Evolutionary conservation across 23 red algal genomes (phyloP).

Genomic region (Rhodosorus marinus): DNA sequence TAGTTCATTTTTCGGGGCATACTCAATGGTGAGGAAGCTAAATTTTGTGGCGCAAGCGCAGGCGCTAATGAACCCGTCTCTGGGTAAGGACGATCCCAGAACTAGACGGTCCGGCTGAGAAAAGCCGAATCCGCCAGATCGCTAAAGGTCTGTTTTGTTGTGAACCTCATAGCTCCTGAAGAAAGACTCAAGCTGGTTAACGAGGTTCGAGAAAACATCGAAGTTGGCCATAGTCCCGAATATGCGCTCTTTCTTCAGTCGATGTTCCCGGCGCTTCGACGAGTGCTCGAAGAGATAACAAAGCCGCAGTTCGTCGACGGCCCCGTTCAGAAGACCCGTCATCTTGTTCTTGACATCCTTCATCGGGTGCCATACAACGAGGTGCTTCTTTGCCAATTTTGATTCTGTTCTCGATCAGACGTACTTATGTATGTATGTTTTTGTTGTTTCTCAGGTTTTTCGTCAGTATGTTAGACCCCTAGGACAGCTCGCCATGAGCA

Average conservation of each 20-base stretch:
- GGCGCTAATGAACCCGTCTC: too few relatives aligned
- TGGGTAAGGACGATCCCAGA: too few relatives aligned
- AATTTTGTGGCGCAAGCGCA: too few relatives aligned
- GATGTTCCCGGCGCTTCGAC: constrained; percentile 50
- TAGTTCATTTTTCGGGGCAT: too few relatives aligned
- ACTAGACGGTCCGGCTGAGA: too few relatives aligned
- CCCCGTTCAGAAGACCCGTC: constrained; percentile 24
- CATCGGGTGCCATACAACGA: constrained; percentile 61
- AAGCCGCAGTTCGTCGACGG: constrained; percentile 49
- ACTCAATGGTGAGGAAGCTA: too few relatives aligned
- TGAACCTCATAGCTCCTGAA: constrained; percentile 19
- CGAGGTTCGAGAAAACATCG: constrained; percentile 56
- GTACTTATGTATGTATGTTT: too few relatives aligned
- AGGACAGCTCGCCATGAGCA: constrained; percentile 24
- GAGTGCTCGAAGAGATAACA: constrained; percentile 29
- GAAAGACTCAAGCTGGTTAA: constrained; percentile 20
- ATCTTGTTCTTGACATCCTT: constrained; percentile 49
- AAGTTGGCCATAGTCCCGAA: constrained; percentile 36
- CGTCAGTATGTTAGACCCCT: constrained; percentile 20
- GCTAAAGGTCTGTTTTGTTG: too few relatives aligned
- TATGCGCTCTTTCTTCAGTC: constrained; percentile 46
- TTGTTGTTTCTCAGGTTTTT: too few relatives aligned
- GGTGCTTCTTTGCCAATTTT: too few relatives aligned
- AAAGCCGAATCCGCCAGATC: too few relatives aligned
- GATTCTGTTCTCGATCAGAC: too few relatives aligned